Evolutionary conservation across 495 filamentous ascomycete species (phyloP).

Genomic region (Cryomyces minteri): DNA sequence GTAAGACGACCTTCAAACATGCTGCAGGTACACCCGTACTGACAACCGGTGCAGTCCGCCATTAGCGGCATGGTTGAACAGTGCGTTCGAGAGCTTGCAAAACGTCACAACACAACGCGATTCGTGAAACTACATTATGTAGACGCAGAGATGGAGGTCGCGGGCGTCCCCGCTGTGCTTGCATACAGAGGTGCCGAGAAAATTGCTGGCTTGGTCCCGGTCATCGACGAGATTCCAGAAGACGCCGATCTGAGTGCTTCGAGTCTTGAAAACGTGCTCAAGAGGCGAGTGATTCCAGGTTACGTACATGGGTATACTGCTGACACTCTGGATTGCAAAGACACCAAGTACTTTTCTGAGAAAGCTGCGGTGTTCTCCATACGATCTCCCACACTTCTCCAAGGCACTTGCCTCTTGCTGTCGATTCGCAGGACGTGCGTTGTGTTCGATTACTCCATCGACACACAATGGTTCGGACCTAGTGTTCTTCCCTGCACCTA

Average conservation of each 20-base stretch:
- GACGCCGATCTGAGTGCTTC: slow-evolving; percentile 38
- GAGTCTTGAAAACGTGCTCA: slow-evolving; percentile 42
- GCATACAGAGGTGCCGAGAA: slow-evolving; percentile 81
- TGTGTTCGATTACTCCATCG: too few species aligned
- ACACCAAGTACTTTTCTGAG: not conserved
- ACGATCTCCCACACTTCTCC: too few species aligned
- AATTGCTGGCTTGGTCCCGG: slow-evolving; percentile 73
- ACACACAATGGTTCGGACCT: too few species aligned
- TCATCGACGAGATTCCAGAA: slow-evolving; percentile 68
- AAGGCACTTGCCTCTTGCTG: too few species aligned
- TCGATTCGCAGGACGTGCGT: too few species aligned
- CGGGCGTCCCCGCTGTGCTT: slow-evolving; percentile 72
- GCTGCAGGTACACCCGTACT: not conserved
- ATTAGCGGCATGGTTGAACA: slow-evolving; percentile 61
- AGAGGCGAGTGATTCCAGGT: slow-evolving; percentile 24
- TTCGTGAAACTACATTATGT: slow-evolving; percentile 85
- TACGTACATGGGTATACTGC: not conserved
- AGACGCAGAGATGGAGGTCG: slow-evolving; percentile 88
- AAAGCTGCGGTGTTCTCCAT: too few species aligned
- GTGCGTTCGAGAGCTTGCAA: slow-evolving; percentile 53
- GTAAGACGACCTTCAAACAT: slow-evolving; percentile 30
- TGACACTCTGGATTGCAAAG: not conserved
- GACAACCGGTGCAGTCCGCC: slow-evolving; percentile 35
- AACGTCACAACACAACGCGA: slow-evolving; percentile 46
- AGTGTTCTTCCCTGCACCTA: too few species aligned